Percentiles rank a stretch among this genome's conserved stretches.
Conservation (phyloP, 805 yeast genomes). For the Vanderwaltozyma yarrowii region DNA sequence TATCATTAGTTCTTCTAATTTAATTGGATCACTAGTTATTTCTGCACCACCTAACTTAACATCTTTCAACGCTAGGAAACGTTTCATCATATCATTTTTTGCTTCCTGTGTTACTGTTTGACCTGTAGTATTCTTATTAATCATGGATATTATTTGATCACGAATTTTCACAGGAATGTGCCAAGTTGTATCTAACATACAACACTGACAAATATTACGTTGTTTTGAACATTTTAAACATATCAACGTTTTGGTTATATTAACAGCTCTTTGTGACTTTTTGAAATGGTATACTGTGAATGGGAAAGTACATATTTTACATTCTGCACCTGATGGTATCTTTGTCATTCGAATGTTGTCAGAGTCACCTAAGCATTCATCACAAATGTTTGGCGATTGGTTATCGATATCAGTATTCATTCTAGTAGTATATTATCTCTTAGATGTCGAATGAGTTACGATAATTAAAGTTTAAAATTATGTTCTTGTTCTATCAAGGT, state of each 20-base stretch:
- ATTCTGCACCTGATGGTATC: slow-evolving; percentile 65
- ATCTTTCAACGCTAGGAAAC: slow-evolving; percentile 46
- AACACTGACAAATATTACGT: slow-evolving; percentile 78
- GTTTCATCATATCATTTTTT: slow-evolving; percentile 42
- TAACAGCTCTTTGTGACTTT: slow-evolving; percentile 29
- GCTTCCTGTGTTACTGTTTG: slow-evolving; percentile 31
- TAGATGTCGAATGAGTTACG: no score
- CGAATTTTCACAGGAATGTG: slow-evolving; percentile 72
- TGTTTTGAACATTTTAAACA: slow-evolving; percentile 74
- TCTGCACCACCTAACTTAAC: slow-evolving; percentile 32
- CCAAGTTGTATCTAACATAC: slow-evolving; percentile 73
- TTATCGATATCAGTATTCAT: background rate
- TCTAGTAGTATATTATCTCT: no score
- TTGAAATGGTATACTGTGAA: slow-evolving; percentile 62
- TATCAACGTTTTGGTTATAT: slow-evolving; percentile 51
- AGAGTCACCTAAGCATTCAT: slow-evolving; percentile 51
- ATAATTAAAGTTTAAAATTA: no score
- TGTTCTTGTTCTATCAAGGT: no score
- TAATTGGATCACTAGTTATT: slow-evolving; percentile 25
- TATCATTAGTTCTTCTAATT: slow-evolving; percentile 42
- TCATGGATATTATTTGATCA: slow-evolving; percentile 70
- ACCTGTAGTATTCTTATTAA: slow-evolving; percentile 36
- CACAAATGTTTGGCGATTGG: slow-evolving; percentile 39
- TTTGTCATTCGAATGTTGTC: slow-evolving; percentile 46
- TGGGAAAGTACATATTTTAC: slow-evolving; percentile 77